phyloP scores from a whole-genome alignment of 179 eudicot genomes.

The Carnegiea gigantea region DNA sequence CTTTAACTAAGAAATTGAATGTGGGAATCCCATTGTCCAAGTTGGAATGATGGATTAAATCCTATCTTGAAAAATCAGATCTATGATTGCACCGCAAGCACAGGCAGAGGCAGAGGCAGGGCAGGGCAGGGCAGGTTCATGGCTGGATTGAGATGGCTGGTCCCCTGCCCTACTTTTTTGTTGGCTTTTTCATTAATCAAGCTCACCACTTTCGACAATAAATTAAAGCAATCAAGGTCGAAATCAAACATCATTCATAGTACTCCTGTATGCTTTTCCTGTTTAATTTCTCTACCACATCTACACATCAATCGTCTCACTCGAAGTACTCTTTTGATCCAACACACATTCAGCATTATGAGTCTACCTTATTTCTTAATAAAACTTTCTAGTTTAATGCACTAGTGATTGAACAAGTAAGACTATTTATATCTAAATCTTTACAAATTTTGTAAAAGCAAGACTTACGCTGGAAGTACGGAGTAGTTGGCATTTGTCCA shows the following conservation, averaged over 20 bases:
- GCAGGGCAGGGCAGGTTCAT: neutral
- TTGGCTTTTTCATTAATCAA: neutral
- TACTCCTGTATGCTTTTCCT: neutral
- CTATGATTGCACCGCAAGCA: neutral
- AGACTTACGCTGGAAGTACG: too few relatives aligned
- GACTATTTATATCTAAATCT: too few relatives aligned
- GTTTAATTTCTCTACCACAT: neutral
- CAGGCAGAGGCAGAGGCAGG: neutral
- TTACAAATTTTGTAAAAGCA: too few relatives aligned
- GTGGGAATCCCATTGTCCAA: neutral
- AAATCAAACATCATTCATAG: neutral
- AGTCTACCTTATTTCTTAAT: too few relatives aligned
- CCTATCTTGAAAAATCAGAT: neutral
- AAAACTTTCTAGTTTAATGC: too few relatives aligned
- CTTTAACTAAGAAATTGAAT: neutral
- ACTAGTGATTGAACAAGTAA: too few relatives aligned
- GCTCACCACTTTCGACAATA: neutral
- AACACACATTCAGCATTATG: too few relatives aligned
- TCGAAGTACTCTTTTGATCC: neutral
- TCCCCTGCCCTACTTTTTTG: neutral
- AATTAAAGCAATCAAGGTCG: neutral
- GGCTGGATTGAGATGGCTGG: neutral
- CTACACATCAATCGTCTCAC: too few relatives aligned
- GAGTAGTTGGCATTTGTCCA: too few relatives aligned
- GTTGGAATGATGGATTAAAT: neutral